These are phyloP conservation scores for Fusarium stilboides DNA, from an alignment of 2,329 filamentous ascomycete species.

Conservation along the genomic window DNA sequence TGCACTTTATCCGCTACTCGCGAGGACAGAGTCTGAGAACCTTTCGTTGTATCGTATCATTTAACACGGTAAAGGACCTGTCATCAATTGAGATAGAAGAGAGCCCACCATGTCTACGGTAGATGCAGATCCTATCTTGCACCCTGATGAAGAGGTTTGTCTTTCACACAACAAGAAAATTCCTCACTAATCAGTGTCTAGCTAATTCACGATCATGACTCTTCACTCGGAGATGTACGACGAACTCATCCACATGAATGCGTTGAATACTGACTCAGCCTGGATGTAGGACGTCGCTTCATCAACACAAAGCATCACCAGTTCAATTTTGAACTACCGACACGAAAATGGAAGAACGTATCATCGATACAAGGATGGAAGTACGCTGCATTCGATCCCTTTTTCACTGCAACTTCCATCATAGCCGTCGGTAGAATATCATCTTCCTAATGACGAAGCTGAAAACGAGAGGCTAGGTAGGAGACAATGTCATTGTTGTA, in stretches of 20 bases:
- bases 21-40: no score
- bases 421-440: background rate
- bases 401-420: accelerated
- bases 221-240: background rate
- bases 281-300: constrained; percentile 6
- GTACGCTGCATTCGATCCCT: background rate
- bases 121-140: background rate
- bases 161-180: accelerated
- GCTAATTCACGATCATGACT: background rate
- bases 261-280: accelerated
- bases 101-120: background rate
- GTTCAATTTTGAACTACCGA: constrained; percentile 13
- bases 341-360: constrained; percentile 30
- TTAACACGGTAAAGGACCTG: no score
- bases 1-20: no score
- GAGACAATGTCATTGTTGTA: no score
- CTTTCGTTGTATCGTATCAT: no score
- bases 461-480: constrained; percentile 24
- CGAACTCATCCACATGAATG: accelerated
- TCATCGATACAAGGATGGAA: constrained; percentile 23
- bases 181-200: background rate
- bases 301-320: constrained; percentile 16
- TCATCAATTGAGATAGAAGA: background rate
- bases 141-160: background rate
- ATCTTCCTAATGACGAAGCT: constrained; percentile 25